Evolutionary conservation across 805 yeast species (phyloP).

Genomic region (Candida tallmaniae): DNA sequence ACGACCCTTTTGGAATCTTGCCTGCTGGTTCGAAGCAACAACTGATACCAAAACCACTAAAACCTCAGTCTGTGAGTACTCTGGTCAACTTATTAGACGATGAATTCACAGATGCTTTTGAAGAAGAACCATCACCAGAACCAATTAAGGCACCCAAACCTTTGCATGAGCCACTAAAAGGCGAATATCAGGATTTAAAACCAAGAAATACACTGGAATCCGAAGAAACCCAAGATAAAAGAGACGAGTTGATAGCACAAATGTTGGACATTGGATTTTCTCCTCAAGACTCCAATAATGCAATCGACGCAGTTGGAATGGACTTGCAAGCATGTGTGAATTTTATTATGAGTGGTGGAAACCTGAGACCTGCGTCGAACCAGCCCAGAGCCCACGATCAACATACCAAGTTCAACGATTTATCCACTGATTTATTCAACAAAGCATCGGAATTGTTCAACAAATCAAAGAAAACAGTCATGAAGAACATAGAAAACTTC

Average conservation of each 20-base stretch:
- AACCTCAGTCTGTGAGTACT: neutral
- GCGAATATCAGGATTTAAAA: neutral
- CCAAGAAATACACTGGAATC: neutral
- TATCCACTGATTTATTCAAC: constrained; percentile 52
- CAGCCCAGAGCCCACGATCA: constrained; percentile 9
- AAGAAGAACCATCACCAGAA: constrained; percentile 5
- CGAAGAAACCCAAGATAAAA: constrained; percentile 11
- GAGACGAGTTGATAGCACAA: constrained; percentile 58
- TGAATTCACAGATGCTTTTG: constrained; percentile 39
- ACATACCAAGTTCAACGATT: constrained; percentile 40
- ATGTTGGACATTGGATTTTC: constrained; percentile 79
- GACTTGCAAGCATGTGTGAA: constrained; percentile 65
- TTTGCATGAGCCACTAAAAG: neutral
- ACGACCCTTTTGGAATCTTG: constrained; percentile 26
- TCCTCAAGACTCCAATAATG: constrained; percentile 53
- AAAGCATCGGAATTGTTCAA: constrained; percentile 58
- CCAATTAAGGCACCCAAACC: constrained; percentile 1
- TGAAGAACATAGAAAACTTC: constrained; percentile 59
- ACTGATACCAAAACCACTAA: neutral
- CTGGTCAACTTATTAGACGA: constrained; percentile 30
- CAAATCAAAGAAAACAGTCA: constrained; percentile 56
- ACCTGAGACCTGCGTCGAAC: constrained; percentile 4
- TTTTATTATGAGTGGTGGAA: constrained; percentile 47
- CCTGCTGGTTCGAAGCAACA: neutral
- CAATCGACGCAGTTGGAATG: constrained; percentile 54